Conservation (phyloP, 2,329 filamentous ascomycete species). For the Boeremia lycopersici region DNA sequence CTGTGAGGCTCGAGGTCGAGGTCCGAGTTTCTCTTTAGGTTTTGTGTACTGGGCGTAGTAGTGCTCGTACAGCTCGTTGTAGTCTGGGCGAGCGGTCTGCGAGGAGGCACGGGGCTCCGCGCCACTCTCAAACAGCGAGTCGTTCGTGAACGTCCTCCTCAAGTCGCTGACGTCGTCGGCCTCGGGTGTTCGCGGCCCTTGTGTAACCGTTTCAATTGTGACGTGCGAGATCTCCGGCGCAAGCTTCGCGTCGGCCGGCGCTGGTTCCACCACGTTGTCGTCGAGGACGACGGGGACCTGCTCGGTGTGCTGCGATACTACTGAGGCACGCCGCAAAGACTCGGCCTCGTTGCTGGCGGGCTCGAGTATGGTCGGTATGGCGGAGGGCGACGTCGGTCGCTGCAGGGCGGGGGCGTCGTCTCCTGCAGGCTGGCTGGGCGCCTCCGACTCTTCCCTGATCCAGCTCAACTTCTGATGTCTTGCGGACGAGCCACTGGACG, state of each 20-base stretch:
- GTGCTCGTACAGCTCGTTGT: conserved; percentile 52
- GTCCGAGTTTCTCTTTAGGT: conserved; percentile 87
- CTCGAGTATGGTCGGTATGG: conserved; percentile 34
- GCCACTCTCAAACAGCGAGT: conserved; percentile 41
- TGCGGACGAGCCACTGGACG: conserved; percentile 79
- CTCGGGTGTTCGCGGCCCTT: conserved; percentile 27
- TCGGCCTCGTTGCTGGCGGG: conserved; percentile 19
- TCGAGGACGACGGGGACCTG: conserved; percentile 19
- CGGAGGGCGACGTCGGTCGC: conserved; percentile 28
- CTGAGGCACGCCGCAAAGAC: conserved; percentile 13
- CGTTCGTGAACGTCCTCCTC: conserved; percentile 39
- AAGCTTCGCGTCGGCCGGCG: conserved; percentile 18
- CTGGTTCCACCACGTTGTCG: conserved; percentile 20
- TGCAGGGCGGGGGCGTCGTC: conserved; percentile 22
- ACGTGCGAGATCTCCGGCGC: conserved; percentile 29
- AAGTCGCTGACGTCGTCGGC: conserved; percentile 28
- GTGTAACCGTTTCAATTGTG: conserved; percentile 28
- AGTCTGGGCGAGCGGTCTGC: conserved; percentile 48
- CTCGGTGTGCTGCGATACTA: conserved; percentile 21
- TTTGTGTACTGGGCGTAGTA: conserved; percentile 64
- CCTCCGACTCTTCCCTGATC: conserved; percentile 92
- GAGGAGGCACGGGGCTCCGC: conserved; percentile 54
- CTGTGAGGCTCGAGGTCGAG: conserved; percentile 80
- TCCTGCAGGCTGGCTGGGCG: conserved; percentile 55
- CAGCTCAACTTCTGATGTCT: conserved; percentile 80